Evolutionary conservation across 1,284 basidiomycete species (phyloP).

Genomic region (Trichosporon sp.): DNA sequence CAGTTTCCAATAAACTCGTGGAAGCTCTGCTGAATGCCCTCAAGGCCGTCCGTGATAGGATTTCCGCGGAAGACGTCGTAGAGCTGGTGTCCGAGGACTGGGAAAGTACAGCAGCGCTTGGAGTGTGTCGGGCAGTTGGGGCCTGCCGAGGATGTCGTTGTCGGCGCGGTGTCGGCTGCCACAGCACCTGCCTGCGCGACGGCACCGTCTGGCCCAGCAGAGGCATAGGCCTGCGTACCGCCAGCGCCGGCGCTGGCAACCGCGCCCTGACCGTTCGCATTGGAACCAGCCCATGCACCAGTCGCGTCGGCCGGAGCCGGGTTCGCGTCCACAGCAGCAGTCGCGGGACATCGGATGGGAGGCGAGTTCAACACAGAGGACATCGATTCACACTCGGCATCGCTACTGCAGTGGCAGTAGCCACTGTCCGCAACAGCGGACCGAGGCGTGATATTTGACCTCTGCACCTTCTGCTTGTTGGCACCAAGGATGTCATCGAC

Average conservation of each 20-base stretch:
- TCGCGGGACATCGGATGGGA: neutral
- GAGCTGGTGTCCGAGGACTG: neutral
- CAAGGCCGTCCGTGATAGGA: neutral
- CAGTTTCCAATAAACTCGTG: neutral
- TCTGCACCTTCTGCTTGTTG: neutral
- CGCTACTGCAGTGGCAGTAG: neutral
- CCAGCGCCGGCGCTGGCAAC: neutral
- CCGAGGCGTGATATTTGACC: neutral
- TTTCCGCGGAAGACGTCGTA: constrained; percentile 1
- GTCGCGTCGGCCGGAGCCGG: neutral
- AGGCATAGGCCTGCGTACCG: neutral
- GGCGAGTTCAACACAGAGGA: neutral
- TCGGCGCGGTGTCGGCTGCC: neutral
- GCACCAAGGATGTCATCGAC: neutral
- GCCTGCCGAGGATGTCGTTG: neutral
- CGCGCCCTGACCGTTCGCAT: neutral
- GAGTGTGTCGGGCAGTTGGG: neutral
- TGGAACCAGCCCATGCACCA: neutral
- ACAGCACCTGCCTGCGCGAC: neutral
- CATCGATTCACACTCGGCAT: constrained; percentile 1
- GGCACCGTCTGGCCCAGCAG: neutral
- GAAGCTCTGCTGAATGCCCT: neutral
- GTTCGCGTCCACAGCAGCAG: neutral
- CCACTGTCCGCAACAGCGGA: neutral
- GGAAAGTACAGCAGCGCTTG: neutral